These are phyloP conservation scores for Terfezia boudieri DNA, from an alignment of 495 filamentous ascomycete species.

Conservation along the genomic window DNA sequence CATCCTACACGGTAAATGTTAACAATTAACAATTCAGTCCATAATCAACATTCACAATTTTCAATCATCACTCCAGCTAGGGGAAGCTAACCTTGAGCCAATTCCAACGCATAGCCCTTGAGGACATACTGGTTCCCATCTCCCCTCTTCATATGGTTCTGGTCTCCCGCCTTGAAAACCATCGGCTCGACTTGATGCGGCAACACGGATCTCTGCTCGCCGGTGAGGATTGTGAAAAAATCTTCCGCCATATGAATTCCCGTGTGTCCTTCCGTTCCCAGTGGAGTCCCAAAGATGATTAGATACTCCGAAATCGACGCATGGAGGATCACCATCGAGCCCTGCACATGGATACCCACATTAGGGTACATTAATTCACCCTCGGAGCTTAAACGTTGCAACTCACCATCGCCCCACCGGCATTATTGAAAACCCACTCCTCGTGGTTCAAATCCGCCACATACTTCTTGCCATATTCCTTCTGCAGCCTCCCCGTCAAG, in stretches of 20 bases:
- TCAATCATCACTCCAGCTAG: background rate
- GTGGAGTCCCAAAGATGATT: constrained; percentile 63
- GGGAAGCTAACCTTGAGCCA: constrained; percentile 35
- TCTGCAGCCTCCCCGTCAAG: constrained; percentile 25
- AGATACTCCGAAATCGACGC: constrained; percentile 56
- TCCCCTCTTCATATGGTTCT: constrained; percentile 59
- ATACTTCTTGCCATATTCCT: constrained; percentile 27
- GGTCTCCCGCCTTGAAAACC: constrained; percentile 47
- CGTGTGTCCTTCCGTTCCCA: constrained; percentile 71
- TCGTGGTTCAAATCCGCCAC: constrained; percentile 32
- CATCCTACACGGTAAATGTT: constrained; percentile 26
- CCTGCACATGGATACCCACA: constrained; percentile 67
- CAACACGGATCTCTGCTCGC: constrained; percentile 48
- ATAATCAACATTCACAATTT: background rate
- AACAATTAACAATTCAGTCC: background rate
- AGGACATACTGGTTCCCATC: constrained; percentile 73
- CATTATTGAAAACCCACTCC: constrained; percentile 46
- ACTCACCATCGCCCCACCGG: background rate
- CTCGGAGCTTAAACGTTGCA: background rate
- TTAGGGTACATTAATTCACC: constrained; percentile 18
- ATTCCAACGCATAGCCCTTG: constrained; percentile 59
- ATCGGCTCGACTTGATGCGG: constrained; percentile 49
- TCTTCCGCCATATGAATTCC: constrained; percentile 76
- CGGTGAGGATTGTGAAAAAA: constrained; percentile 73
- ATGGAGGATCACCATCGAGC: constrained; percentile 73